These are phyloP conservation scores for Saturnispora hagleri DNA, from an alignment of 805 yeast genomes.

Conservation along the genomic window DNA sequence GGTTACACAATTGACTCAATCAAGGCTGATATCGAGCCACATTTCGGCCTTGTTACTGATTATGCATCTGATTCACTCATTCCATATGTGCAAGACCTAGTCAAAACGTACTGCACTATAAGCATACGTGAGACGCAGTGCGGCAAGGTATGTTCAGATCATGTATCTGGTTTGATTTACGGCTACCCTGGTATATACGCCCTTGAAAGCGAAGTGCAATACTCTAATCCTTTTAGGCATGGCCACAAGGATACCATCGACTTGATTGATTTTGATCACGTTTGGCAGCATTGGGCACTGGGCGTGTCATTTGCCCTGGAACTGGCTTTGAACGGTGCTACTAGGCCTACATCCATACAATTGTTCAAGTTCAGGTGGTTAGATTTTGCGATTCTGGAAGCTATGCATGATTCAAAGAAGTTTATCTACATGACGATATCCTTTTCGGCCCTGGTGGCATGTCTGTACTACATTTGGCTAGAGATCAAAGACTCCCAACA, in stretches of 20 bases:
- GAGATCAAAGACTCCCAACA: neutral
- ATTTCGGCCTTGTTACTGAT: constrained; percentile 76
- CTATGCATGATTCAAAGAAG: constrained; percentile 12
- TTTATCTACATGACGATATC: constrained; percentile 7
- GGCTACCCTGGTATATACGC: constrained; percentile 84
- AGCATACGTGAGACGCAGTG: constrained; percentile 69
- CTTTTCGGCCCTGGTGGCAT: constrained; percentile 5
- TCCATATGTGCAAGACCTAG: constrained; percentile 50
- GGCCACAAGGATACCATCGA: constrained; percentile 74
- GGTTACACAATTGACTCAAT: constrained; percentile 54
- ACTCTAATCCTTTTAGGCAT: constrained; percentile 65
- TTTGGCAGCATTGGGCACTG: constrained; percentile 71
- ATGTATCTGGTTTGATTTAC: constrained; percentile 70
- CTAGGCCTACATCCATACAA: neutral
- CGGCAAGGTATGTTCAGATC: constrained; percentile 93
- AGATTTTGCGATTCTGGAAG: constrained; percentile 14
- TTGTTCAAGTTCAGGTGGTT: constrained; percentile 9
- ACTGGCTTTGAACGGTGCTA: constrained; percentile 34
- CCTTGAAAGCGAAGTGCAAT: constrained; percentile 63
- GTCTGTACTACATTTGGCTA: constrained; percentile 4
- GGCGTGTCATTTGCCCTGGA: constrained; percentile 69
- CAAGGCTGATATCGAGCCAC: constrained; percentile 45
- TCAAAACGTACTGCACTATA: constrained; percentile 54
- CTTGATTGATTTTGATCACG: constrained; percentile 65
- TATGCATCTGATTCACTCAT: constrained; percentile 48